Percentiles rank a stretch among this genome's conserved stretches.
Conservation (phyloP, 371 early-diverging fungal genomes). For the Mortierella sp. region DNA sequence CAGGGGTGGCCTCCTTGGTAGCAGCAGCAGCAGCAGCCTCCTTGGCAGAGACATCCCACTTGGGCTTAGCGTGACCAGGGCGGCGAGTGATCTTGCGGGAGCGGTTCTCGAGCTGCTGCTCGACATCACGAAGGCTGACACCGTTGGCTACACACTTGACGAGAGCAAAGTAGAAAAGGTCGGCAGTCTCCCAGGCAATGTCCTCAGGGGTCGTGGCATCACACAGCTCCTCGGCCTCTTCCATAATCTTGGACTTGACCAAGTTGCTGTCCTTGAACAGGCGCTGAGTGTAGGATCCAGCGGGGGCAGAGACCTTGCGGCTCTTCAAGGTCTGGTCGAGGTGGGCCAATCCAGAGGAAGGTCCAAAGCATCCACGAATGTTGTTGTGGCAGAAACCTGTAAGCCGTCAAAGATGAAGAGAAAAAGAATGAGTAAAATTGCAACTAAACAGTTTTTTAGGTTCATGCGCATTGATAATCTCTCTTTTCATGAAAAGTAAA, state of each 20-base stretch:
- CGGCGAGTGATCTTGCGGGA: slow-evolving; percentile 91
- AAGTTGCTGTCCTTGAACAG: slow-evolving; percentile 88
- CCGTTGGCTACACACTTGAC: slow-evolving; percentile 88
- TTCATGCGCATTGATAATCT: not conserved
- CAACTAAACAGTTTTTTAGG: not conserved
- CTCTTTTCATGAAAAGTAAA: no score
- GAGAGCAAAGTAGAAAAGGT: slow-evolving; percentile 95
- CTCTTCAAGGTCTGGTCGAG: slow-evolving; percentile 74
- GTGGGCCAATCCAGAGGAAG: slow-evolving; percentile 79
- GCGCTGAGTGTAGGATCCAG: slow-evolving; percentile 92
- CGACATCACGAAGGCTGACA: slow-evolving; percentile 88
- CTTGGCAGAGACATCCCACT: slow-evolving; percentile 63
- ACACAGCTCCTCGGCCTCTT: slow-evolving; percentile 95
- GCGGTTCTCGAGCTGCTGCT: slow-evolving; percentile 85
- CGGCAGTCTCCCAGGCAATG: slow-evolving; percentile 97
- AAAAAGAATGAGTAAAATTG: not conserved
- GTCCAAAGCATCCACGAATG: slow-evolving; percentile 94
- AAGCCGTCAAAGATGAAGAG: not conserved
- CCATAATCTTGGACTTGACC: slow-evolving; percentile 93
- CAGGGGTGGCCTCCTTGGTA: slow-evolving; percentile 40
- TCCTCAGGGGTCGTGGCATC: slow-evolving; percentile 83
- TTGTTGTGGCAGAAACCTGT: slow-evolving; percentile 95
- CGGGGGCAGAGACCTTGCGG: slow-evolving; percentile 82
- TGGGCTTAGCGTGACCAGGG: slow-evolving; percentile 94
- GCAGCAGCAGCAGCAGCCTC: slow-evolving; percentile 36